Conservation (phyloP, 805 yeast genomes). For the Metschnikowia henanensis region DNA sequence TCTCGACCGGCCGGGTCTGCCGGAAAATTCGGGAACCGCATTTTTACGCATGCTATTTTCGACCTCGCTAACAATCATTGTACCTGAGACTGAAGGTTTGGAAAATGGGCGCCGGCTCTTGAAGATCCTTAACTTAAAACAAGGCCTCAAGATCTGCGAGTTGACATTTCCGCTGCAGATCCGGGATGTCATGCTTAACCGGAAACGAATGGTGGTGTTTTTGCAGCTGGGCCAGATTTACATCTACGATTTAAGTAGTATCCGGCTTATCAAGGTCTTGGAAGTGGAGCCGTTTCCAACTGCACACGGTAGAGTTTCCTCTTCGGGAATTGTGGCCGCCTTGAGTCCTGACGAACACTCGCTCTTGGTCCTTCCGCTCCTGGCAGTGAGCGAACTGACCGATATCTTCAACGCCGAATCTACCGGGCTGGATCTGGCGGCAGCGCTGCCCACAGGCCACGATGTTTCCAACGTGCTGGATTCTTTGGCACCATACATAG, state of each 20-base stretch:
- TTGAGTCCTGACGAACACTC: slow-evolving; percentile 37
- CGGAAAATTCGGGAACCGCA: slow-evolving; percentile 26
- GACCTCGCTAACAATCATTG: slow-evolving; percentile 41
- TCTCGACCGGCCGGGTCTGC: no score
- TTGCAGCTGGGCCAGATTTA: slow-evolving; percentile 74
- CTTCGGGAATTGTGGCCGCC: slow-evolving; percentile 31
- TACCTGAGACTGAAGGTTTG: slow-evolving; percentile 29
- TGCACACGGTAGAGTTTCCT: neutral
- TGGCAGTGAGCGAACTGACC: slow-evolving; percentile 28
- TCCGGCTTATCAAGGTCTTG: slow-evolving; percentile 61
- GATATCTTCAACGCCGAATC: slow-evolving; percentile 26
- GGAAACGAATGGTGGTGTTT: slow-evolving; percentile 78
- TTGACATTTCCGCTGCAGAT: slow-evolving; percentile 80
- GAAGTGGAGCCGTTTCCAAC: slow-evolving; percentile 22
- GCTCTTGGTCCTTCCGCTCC: slow-evolving; percentile 36
- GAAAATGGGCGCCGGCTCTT: slow-evolving; percentile 27
- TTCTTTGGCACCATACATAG: slow-evolving; percentile 19
- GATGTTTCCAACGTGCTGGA: slow-evolving; percentile 5
- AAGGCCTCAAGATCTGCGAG: slow-evolving; percentile 69
- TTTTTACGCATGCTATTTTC: slow-evolving; percentile 41
- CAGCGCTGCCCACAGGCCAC: slow-evolving; percentile 12
- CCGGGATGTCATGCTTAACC: slow-evolving; percentile 70
- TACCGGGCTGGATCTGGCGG: slow-evolving; percentile 1
- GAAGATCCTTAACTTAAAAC: slow-evolving; percentile 42
- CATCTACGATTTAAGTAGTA: slow-evolving; percentile 87